phyloP scores from a whole-genome alignment of 176 grass and related monocot species.

The Lolium multiflorum region DNA sequence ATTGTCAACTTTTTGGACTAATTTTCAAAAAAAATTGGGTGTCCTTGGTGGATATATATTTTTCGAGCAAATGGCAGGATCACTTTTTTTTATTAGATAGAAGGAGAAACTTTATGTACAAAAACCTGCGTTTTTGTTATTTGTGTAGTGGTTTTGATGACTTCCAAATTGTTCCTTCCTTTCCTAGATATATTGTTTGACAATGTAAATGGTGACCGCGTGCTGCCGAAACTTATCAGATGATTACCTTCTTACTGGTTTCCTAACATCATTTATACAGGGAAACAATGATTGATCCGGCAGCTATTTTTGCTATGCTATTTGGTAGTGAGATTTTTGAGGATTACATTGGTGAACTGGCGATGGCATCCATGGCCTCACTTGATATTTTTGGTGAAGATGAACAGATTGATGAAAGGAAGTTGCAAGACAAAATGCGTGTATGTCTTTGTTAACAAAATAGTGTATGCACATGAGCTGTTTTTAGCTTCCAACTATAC shows the following conservation, averaged over 20 bases:
- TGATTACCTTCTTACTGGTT: constrained; percentile 42
- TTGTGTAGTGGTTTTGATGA: constrained; percentile 13
- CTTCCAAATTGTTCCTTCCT: constrained; percentile 44
- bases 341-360: constrained; percentile 83
- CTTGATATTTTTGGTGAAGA: constrained; percentile 56
- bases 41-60: not conserved
- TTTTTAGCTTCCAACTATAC: constrained; percentile 20
- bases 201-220: constrained; percentile 36
- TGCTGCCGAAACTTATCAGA: constrained; percentile 22
- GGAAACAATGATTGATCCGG: constrained; percentile 83
- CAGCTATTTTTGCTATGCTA: constrained; percentile 86
- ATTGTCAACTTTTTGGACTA: not conserved
- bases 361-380: constrained; percentile 76
- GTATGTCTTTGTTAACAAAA: constrained; percentile 43
- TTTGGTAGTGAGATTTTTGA: constrained; percentile 87
- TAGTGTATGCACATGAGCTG: constrained; percentile 10
- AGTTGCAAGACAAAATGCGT: constrained; percentile 71
- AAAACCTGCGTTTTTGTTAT: not conserved
- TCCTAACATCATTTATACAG: constrained; percentile 46
- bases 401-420: constrained; percentile 61
- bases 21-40: constrained; percentile 5
- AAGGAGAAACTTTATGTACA: too few species aligned
- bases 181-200: constrained; percentile 56
- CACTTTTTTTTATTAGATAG: too few species aligned
- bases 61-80: too few species aligned